Percentiles rank a stretch among this genome's conserved stretches.
Conservation (phyloP, 257 asterid species). For the Scutellaria baicalensis region DNA sequence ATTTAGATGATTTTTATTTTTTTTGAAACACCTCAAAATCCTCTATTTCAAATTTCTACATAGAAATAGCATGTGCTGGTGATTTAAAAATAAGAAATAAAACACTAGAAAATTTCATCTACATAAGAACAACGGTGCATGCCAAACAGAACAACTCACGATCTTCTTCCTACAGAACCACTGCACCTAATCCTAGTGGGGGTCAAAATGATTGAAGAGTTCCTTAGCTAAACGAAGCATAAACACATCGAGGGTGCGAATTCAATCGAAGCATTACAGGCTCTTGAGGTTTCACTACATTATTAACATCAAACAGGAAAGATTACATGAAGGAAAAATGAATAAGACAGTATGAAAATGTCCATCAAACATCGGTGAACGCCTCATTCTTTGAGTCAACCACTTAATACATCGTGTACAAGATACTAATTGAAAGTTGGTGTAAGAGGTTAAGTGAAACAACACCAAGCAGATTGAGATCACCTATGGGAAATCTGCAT, state of each 20-base stretch:
- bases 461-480: slow-evolving; percentile 8
- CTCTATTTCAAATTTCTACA: no score
- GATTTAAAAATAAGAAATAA: no score
- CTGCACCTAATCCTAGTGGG: no score
- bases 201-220: no score
- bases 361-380: slow-evolving; percentile 6
- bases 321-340: slow-evolving; percentile 1
- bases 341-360: background rate
- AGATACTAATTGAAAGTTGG: slow-evolving; percentile 1
- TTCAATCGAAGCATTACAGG: background rate
- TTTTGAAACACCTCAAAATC: no score
- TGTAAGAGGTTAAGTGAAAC: slow-evolving; percentile 12
- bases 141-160: no score
- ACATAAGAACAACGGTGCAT: no score
- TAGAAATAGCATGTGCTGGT: no score
- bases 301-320: slow-evolving; percentile 7
- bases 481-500: slow-evolving; percentile 21
- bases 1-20: no score
- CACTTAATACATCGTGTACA: slow-evolving; percentile 9
- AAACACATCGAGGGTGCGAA: background rate
- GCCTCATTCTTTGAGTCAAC: background rate
- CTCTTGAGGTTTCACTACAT: background rate
- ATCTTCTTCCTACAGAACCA: no score
- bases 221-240: background rate
- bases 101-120: no score